phyloP scores from a whole-genome alignment of 768 basidiomycete species.

The Dentipellis sp. region DNA sequence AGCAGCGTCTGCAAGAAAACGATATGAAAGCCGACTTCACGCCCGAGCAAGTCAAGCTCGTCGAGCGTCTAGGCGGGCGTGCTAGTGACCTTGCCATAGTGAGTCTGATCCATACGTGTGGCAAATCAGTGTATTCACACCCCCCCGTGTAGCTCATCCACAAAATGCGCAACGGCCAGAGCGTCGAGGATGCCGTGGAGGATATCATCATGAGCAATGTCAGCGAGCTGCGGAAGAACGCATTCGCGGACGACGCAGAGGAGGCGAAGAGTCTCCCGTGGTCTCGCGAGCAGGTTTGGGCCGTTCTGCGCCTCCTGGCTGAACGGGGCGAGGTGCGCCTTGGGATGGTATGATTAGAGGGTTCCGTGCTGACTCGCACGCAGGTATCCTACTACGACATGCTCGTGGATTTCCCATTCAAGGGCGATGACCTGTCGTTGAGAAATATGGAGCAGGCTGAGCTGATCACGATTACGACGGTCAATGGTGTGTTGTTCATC shows the following conservation, averaged over 20 bases:
- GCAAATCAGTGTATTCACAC: not conserved
- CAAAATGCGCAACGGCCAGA: conserved; percentile 70
- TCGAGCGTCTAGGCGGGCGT: conserved; percentile 81
- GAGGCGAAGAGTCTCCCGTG: conserved; percentile 79
- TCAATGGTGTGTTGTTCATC: conserved; percentile 43
- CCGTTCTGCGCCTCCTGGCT: conserved; percentile 64
- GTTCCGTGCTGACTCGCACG: too few relatives aligned
- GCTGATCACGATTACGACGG: conserved; percentile 71
- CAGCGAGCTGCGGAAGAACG: conserved; percentile 78
- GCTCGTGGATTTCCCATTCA: conserved; percentile 80
- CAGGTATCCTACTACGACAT: conserved; percentile 79
- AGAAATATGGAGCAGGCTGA: conserved; percentile 85
- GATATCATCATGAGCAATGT: conserved; percentile 79
- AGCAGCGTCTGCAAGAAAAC: conserved; percentile 61
- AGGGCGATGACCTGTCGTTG: conserved; percentile 76
- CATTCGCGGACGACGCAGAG: conserved; percentile 88
- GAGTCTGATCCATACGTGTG: conserved; percentile 19
- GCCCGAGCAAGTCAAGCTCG: conserved; percentile 40
- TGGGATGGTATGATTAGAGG: not conserved
- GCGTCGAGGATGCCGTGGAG: conserved; percentile 74
- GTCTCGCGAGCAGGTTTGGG: conserved; percentile 86
- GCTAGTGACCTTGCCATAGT: conserved; percentile 85
- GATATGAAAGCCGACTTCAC: conserved; percentile 47
- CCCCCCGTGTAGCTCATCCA: conserved; percentile 54
- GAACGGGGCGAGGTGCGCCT: conserved; percentile 44